Conservation (phyloP, 129 eudicot species). For the Arctium lappa region DNA sequence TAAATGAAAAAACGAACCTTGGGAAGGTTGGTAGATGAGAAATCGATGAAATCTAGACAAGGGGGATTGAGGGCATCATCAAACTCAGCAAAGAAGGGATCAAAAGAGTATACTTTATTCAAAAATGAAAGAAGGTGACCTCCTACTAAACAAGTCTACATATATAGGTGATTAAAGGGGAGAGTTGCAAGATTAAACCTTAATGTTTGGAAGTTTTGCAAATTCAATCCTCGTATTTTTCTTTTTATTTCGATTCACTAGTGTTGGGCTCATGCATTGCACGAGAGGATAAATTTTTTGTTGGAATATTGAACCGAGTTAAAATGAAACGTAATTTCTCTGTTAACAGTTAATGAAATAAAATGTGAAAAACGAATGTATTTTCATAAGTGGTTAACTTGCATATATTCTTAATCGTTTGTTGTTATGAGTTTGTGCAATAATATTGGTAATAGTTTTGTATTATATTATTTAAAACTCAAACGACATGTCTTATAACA, state of each 20-base stretch:
- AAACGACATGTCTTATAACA: too few species aligned
- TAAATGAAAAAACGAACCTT: slow-evolving; percentile 20
- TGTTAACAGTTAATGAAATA: too few species aligned
- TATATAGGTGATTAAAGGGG: slow-evolving; percentile 15
- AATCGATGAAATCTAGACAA: slow-evolving; percentile 33
- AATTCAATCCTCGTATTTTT: neutral
- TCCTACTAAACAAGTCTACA: slow-evolving; percentile 14
- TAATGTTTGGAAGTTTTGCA: neutral
- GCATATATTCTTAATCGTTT: too few species aligned
- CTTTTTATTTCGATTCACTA: neutral
- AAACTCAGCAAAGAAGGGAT: slow-evolving; percentile 21
- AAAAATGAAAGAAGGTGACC: slow-evolving; percentile 34
- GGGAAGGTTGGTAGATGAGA: slow-evolving; percentile 16
- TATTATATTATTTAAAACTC: too few species aligned
- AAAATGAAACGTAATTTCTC: too few species aligned
- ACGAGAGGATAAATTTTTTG: too few species aligned
- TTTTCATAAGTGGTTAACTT: too few species aligned
- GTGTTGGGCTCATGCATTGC: too few species aligned
- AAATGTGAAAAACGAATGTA: too few species aligned
- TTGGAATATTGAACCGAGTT: too few species aligned
- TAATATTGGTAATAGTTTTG: too few species aligned
- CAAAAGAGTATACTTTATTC: slow-evolving; percentile 13
- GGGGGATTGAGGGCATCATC: slow-evolving; percentile 18
- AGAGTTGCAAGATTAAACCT: neutral
- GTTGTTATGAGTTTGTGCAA: too few species aligned